Base-by-base conservation (phyloP, 139 green algal species). In the Chlamydomonas incerta region DNA sequence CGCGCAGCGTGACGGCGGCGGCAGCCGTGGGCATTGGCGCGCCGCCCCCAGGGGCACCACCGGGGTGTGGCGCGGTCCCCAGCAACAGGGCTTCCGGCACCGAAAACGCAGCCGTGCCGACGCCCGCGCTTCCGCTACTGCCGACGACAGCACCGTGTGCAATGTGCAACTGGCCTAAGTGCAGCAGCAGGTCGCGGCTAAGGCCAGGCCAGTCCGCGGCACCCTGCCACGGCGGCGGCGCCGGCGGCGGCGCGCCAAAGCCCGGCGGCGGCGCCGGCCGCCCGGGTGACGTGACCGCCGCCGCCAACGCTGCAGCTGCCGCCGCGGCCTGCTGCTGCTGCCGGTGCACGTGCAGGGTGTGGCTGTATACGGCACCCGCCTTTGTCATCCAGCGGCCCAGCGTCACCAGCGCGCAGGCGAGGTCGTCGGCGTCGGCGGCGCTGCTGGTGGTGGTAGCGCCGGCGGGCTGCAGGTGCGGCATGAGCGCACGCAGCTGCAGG, bases 371-470 rank as follows among this genome's bases (percentile, higher is more conserved):
- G 23, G 65, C 47, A 15, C 79, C 47, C 23, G 66, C 66, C 33
- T 47, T 72, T 15, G 57, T 24, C 82, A 87, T 87, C 85, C 85
- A 89, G 3, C 72, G 75, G 21, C 60, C 62, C 37, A 86, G 46
- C 8, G 85, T 86, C 29, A 79, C 68, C 29, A 89, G 68, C 18
- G 76, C 69, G 29, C 76, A 83, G 4, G 76, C 76, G 33, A 89
- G 33, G 28, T 82, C 77, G 9, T 72, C 76, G 4, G 58, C 58
- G 37, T 84, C 66, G 29, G 8, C 63, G 14, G 55, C 47, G 11
- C 17, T 55, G 70, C 34, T 3, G 37, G 4, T 11, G 31, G 14
- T 15, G 37, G 37, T 15, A 18, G 3, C 21, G 13, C 52, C 74
- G 21, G 29, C 47, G 28, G 58, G 35, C 17, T 21, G 6, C 33